These are phyloP conservation scores for Boletus vinaceobasis DNA, from an alignment of 768 basidiomycete genomes.

Conservation along the genomic window DNA sequence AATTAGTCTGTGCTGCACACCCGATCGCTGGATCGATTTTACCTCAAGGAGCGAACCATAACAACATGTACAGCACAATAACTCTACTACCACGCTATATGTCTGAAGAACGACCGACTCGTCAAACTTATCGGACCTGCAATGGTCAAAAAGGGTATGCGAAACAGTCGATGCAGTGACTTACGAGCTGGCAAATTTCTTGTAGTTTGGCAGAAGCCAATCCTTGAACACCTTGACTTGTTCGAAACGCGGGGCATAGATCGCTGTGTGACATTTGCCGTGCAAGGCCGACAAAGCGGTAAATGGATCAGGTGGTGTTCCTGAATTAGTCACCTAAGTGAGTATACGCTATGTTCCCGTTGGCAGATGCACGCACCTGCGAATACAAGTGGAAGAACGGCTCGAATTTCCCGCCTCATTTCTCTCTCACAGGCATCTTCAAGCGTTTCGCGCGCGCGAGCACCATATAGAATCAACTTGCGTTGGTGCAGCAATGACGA, in stretches of 20 bases:
- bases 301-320: slow-evolving; percentile 22
- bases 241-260: slow-evolving; percentile 64
- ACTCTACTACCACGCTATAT: slow-evolving; percentile 55
- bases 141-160: neutral
- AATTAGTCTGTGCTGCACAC: slow-evolving; percentile 4
- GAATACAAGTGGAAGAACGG: slow-evolving; percentile 64
- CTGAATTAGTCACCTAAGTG: slow-evolving; percentile 28
- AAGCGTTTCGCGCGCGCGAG: slow-evolving; percentile 62
- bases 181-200: slow-evolving; percentile 51
- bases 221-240: slow-evolving; percentile 66
- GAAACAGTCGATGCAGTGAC: slow-evolving; percentile 1
- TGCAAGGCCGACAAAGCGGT: slow-evolving; percentile 40
- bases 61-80: slow-evolving; percentile 60
- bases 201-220: slow-evolving; percentile 73
- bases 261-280: slow-evolving; percentile 42
- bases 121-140: slow-evolving; percentile 29
- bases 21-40: slow-evolving; percentile 9
- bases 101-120: slow-evolving; percentile 44
- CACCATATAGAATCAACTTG: slow-evolving; percentile 65
- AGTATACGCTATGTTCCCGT: neutral
- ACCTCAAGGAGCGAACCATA: slow-evolving; percentile 72
- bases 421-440: slow-evolving; percentile 69
- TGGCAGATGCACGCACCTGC: slow-evolving; percentile 40
- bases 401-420: slow-evolving; percentile 67
- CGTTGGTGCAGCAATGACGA: slow-evolving; percentile 65